Base-by-base conservation (phyloP, 2,329 filamentous ascomycete genomes). In the Fusarium papillatum region DNA sequence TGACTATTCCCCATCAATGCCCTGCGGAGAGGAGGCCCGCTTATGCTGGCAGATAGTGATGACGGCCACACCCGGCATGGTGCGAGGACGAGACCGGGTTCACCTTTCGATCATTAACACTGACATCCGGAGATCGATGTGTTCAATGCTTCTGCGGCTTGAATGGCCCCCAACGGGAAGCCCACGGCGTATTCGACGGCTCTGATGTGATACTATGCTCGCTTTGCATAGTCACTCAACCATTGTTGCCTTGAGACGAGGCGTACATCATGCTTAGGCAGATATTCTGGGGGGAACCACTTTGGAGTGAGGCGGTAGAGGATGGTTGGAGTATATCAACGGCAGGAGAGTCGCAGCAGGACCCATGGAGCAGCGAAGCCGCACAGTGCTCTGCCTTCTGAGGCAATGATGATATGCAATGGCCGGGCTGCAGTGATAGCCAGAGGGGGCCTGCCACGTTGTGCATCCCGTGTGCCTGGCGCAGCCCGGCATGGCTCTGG, bases 391-490 rank as follows among this genome's bases (percentile, higher is more conserved):
- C 68, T 75, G 62, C 69, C 61, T 65, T 65, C 66, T 66, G 57
- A 48, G 72, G 68, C 69, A 71, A 61, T 50, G 60, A 76, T 66
- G 66, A 74, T 71, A 77, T 67, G 59, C 39, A 74, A 69, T 70
- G 71, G 7, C 68, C 70, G 55, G 62, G 72, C 70, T 74, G 66
- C 61, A 66, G 38, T 34, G 53, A 71, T 53, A 60, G 60, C 79
- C 79, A 81, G 75, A 79, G 64, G 73, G 68, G 50, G 70, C 50
- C 41, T 79, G 81, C 79, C 81, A 82, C 81, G 80, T 82, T 76
- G 77, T 75, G 63, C 75, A 59, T 46, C 63, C 65, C 61, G 61
- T 71, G 64, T 78, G 70, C 64, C 66, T 79, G 72, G 63, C 72
- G 65, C 55, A 69, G 70, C 69, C 67, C 62, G 66, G 67, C 64